Evolutionary conservation across 2,329 filamentous ascomycete genomes (phyloP), one percentile per base, ranked within the genome.

Genomic region (Chalaropsis thielavioides): DNA sequence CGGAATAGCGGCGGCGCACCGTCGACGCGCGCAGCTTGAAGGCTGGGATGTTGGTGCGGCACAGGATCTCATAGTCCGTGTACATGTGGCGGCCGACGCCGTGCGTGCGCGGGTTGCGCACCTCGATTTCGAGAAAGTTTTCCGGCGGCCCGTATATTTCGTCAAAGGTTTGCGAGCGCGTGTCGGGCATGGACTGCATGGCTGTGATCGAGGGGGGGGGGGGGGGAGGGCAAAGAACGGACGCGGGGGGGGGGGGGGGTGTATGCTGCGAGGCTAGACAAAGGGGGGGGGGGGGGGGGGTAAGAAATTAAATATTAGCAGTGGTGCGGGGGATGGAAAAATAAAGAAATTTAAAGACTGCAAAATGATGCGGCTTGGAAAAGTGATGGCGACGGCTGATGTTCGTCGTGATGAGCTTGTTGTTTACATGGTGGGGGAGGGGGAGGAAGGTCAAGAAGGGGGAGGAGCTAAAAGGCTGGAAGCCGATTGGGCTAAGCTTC

Each of bases 61-160:
- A 96, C 71, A 95, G 83, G 73, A 99, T 96, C 77, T 97, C 92
- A 81, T 97, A 99, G 77, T 95, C 94, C 64, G 94, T 99, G 80
- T 97, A 97, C 91, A 96, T 96, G 78, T 85, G 84, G 70, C 94
- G 89, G 69, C 92, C 92, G 73, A 94, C 91, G 74, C 95, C 94
- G 76, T 95, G 90, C 35, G 92, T 96, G 77, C 91, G 87, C 41
- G 94, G 94, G 75, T 94, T 94, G 74, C 88, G 88, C 71, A 97
- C 90, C 81, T 99, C 94, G 69, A 99, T 96, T 80, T 99, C 94
- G 64, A 99, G 83, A 74, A 97, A 96, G 80, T 99, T 99, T 81
- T 99, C 94, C 5, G 94, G 94, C 60, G 92, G 90, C 15, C 92
- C 94, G 76, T 99, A 99, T 75, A 97, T 96, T 81, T 99, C 94